Evolutionary conservation across 208 protist genomes (phyloP), one percentile per base, ranked within the genome.

Genomic region (Leishmania arabica): DNA sequence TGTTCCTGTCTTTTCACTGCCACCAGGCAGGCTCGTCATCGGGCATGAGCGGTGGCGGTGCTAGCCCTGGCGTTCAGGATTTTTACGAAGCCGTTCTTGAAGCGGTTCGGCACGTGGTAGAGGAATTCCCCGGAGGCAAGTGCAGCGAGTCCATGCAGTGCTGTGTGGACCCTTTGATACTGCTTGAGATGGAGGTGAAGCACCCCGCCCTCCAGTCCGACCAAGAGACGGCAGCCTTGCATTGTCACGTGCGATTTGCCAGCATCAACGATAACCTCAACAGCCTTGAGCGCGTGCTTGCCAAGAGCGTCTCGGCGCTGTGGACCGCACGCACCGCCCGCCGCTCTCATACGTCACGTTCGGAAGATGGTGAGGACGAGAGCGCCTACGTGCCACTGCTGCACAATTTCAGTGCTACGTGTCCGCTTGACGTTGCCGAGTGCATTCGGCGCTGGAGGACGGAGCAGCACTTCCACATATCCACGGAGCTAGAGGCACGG

Each of bases 1-100:
- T 97, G 27, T 94, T 96, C 74, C 68, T 95, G 6, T 90, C 89
- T n/a, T 95, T 95, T 68, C 89, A 96, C 79, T 88, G 89, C 74
- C 81, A 91, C 45, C 76, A 80, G 54, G 84, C 84, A 58, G 66
- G 81, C 40, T 40, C 56, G 3, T 72, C 51, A 24, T 69, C 19
- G 69, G 64, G 58, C 73, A 58, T 53, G 40, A 62, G 65, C 37
- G 69, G 40, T 27, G 31, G 42, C 21, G 45, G n/a, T 11, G 75
- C 75, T 24, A 84, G 76, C 40, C n/a, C 70, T 47, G 70, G 76
- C 1, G 79, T 81, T 60, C 73, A 84, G n/a, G 78, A 78, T 37
- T 96, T 96, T 68, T 94, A 93, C 79, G 88, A 95, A 58, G 86
- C 86, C 6, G 75, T 96, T 45, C 87, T 90, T 34, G 79, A 87